phyloP scores from a whole-genome alignment of 129 eudicot genomes.

The Glebionis coronaria region DNA sequence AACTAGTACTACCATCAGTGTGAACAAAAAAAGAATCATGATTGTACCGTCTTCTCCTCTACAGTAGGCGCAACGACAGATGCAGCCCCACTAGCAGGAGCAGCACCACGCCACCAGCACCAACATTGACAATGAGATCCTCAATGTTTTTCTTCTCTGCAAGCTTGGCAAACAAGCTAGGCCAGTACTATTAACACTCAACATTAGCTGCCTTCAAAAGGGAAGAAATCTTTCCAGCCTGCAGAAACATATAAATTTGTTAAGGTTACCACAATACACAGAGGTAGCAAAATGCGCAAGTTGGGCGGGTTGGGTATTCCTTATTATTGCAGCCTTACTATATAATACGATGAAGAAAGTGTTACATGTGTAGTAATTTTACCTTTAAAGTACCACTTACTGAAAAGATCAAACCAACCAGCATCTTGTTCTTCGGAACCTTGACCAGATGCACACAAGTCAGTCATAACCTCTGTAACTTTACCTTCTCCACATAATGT shows the following conservation, averaged over 20 bases:
- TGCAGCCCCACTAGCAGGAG: constrained; percentile 39
- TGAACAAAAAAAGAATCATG: not conserved
- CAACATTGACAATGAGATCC: constrained; percentile 49
- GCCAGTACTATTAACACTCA: constrained; percentile 52
- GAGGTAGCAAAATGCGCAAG: no score
- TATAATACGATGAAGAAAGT: no score
- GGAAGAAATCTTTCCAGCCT: constrained; percentile 52
- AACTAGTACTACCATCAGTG: no score
- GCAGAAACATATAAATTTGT: not conserved
- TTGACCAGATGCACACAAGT: constrained; percentile 48
- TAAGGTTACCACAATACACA: not conserved
- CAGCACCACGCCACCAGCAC: constrained; percentile 53
- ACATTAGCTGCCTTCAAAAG: constrained; percentile 52
- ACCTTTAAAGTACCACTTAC: constrained; percentile 73
- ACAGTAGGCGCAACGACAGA: constrained; percentile 35
- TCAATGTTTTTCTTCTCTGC: constrained; percentile 59
- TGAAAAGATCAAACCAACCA: constrained; percentile 94
- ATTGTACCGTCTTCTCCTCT: constrained; percentile 48
- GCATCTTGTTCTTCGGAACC: constrained; percentile 85
- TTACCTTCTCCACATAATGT: constrained; percentile 73
- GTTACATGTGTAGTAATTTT: no score
- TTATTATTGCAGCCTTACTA: no score
- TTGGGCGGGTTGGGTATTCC: no score
- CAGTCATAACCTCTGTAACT: constrained; percentile 74
- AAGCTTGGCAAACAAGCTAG: constrained; percentile 59